phyloP scores from a whole-genome alignment of 139 green algal genomes.

The Closterium sp. region DNA sequence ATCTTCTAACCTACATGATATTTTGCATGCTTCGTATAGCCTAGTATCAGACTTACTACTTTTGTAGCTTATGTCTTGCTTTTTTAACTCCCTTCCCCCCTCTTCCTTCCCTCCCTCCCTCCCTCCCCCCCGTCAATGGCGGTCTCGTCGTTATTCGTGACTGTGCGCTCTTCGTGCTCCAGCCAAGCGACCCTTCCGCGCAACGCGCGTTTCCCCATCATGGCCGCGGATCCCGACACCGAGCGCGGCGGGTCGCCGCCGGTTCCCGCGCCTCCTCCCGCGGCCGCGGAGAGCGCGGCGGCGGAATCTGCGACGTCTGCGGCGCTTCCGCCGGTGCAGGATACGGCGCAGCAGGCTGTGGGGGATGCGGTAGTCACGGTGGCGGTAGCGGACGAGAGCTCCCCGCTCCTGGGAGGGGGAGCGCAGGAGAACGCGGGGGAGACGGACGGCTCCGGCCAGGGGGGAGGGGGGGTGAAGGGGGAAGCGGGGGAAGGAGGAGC shows the following conservation, averaged over 20 bases:
- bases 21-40: background rate
- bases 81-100: background rate
- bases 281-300: background rate
- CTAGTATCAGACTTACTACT: background rate
- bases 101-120: background rate
- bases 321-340: background rate
- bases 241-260: background rate
- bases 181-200: no score
- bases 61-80: no score
- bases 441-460: no score
- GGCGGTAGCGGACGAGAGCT: background rate
- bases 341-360: no score
- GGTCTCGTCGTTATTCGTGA: background rate
- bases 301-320: background rate
- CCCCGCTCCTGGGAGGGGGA: background rate
- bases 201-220: background rate
- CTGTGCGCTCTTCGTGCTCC: no score
- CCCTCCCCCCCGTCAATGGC: background rate
- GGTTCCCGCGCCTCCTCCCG: no score
- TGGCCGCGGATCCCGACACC: background rate
- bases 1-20: background rate
- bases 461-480: background rate
- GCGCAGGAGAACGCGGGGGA: background rate
- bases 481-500: no score
- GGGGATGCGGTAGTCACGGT: background rate